Evolutionary conservation across 2,329 filamentous ascomycete species (phyloP), one percentile per base, ranked within the genome.

Genomic region (Sclerotinia nivalis): DNA sequence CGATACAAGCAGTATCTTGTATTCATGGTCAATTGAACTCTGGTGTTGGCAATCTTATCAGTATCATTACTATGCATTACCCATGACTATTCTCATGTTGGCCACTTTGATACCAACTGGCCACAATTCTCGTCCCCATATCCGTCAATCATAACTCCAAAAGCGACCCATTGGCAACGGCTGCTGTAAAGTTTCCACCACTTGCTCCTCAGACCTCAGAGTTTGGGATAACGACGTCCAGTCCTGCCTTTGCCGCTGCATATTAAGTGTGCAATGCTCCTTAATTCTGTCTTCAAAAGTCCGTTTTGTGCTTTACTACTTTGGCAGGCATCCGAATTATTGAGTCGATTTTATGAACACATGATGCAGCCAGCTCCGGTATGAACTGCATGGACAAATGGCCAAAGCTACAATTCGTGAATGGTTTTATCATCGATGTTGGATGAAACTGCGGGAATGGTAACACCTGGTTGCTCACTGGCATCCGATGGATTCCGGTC

Each of bases 391-490:
- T 96, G 91, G 10, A 88, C 90, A 79, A 97, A 97, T 0, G 93
- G 93, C 92, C 93, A 96, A 0, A 90, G 84, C 76, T 96, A 97
- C 0, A 96, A 81, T 79, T 93, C 91, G 75, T 93, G 91, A 72
- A 92, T 77, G 0, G 90, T 89, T 49, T 90, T 85, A 6, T 93
- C 91, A 71, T 93, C 91, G 49, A 96, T 88, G 75, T 96, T 95
- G 70, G 88, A 88, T 4, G 89, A 93, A 2, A 73, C 31, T 15
- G 74, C 40, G 10, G 72, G 62, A 8, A 72, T 71, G 31, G 92
- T 82, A 10, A 40, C 10, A 4, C 37, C 12, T 13, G 37, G 37
- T 40, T 13, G 12, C 37, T 40, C 37, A 40, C 10, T 13, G 10
- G 37, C 13, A 40, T 80, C 76, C 90, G 13, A n/a, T 86, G 74